A percentile compares a stretch with the other conserved stretches of the same genome.
phyloP scores from a whole-genome alignment of 2,329 filamentous ascomycete genomes.

The Hypoxylon sp. region DNA sequence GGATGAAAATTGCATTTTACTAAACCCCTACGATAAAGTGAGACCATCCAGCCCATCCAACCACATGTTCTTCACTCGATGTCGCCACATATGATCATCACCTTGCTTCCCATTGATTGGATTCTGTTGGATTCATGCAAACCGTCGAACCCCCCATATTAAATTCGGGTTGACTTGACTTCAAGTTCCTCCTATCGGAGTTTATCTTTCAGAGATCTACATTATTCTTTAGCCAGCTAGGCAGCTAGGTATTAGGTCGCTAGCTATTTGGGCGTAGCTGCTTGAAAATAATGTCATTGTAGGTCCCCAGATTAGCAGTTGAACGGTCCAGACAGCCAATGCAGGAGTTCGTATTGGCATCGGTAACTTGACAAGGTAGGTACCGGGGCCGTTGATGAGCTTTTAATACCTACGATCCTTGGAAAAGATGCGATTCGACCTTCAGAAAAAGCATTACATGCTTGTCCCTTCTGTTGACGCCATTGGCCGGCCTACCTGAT shows the following conservation, averaged over 20 bases:
- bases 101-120: constrained; percentile 23
- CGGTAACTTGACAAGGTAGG: constrained; percentile 23
- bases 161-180: constrained; percentile 9
- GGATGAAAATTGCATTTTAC: constrained; percentile 3
- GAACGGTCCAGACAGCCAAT: constrained; percentile 6
- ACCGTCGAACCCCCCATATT: constrained; percentile 5
- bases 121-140: constrained; percentile 17
- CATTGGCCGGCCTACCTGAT: constrained; percentile 23
- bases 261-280: no score
- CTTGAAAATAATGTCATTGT: no score
- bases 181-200: constrained; percentile 21
- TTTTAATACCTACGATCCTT: neutral
- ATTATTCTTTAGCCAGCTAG: constrained; percentile 4
- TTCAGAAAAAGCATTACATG: constrained; percentile 7
- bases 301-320: neutral
- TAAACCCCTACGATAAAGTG: constrained; percentile 23
- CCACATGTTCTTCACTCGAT: constrained; percentile 18
- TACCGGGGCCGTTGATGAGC: neutral
- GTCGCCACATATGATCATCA: constrained; percentile 23
- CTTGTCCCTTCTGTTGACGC: constrained; percentile 8
- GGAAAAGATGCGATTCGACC: constrained; percentile 9
- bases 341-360: no score
- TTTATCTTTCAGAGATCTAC: constrained; percentile 26
- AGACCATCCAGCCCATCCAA: constrained; percentile 18
- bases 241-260: constrained; percentile 18